phyloP scores from a whole-genome alignment of 2,329 filamentous ascomycete genomes.

The Lasiodiplodia citricola region DNA sequence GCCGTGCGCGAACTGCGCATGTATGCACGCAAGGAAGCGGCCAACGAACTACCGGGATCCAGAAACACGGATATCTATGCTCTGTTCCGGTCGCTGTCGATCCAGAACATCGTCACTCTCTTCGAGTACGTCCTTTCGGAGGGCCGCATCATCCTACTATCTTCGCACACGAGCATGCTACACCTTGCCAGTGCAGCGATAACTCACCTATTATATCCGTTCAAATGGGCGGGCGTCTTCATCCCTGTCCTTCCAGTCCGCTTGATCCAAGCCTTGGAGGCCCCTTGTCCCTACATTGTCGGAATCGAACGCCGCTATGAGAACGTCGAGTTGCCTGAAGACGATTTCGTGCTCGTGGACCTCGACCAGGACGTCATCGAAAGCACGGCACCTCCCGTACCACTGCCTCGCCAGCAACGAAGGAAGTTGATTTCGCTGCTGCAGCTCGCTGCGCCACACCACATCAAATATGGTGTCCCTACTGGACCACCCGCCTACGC shows the following conservation, averaged over 20 bases:
- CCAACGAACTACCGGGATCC: constrained; percentile 90
- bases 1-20: constrained; percentile 86
- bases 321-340: constrained; percentile 82
- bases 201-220: constrained; percentile 81
- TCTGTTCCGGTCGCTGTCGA: constrained; percentile 85
- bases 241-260: constrained; percentile 90
- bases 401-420: constrained; percentile 85
- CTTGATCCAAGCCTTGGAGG: constrained; percentile 87
- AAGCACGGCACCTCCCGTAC: constrained; percentile 76
- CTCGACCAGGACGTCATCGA: constrained; percentile 90
- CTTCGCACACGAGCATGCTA: constrained; percentile 94
- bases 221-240: constrained; percentile 93
- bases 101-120: constrained; percentile 89
- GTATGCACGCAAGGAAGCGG: constrained; percentile 90
- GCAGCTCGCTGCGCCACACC: constrained; percentile 88
- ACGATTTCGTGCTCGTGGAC: constrained; percentile 91
- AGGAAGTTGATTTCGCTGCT: constrained; percentile 87
- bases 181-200: constrained; percentile 91
- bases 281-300: constrained; percentile 95
- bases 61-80: constrained; percentile 92
- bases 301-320: constrained; percentile 94
- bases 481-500: constrained; percentile 92
- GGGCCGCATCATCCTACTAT: constrained; percentile 93
- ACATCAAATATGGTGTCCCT: constrained; percentile 82
- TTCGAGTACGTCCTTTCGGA: constrained; percentile 94